These are phyloP conservation scores for Stagonosporopsis tanaceti DNA, from an alignment of 2,329 filamentous ascomycete genomes.

Conservation along the genomic window DNA sequence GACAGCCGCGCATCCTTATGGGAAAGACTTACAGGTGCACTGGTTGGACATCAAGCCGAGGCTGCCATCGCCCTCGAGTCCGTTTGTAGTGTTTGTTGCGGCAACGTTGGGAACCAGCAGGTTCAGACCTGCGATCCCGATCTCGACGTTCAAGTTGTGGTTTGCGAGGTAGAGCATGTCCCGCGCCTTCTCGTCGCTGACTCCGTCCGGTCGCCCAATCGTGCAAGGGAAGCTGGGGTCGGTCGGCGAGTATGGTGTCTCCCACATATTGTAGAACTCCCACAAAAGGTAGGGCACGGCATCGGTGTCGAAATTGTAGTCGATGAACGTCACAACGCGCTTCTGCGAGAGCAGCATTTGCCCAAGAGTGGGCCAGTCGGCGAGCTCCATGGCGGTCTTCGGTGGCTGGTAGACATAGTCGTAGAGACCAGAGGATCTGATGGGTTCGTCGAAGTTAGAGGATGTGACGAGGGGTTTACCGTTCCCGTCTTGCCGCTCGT, in stretches of 20 bases:
- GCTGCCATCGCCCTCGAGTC: conserved; percentile 42
- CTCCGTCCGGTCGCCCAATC: conserved; percentile 75
- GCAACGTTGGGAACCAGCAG: conserved; percentile 50
- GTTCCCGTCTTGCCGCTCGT: conserved; percentile 33
- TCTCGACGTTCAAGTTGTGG: conserved; percentile 86
- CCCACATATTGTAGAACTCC: conserved; percentile 90
- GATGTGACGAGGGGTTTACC: conserved; percentile 65
- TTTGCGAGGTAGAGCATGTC: conserved; percentile 84
- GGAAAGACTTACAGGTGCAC: conserved; percentile 42
- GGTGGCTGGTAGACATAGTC: conserved; percentile 79
- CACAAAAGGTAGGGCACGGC: conserved; percentile 85
- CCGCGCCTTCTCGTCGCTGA: conserved; percentile 60
- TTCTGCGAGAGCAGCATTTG: conserved; percentile 57
- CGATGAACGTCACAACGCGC: conserved; percentile 51
- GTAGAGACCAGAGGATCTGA: conserved; percentile 75
- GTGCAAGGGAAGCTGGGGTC: conserved; percentile 77
- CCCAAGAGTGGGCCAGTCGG: conserved; percentile 86
- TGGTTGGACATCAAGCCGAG: conserved; percentile 44
- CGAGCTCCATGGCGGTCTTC: conserved; percentile 74
- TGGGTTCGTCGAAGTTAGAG: conserved; percentile 69
- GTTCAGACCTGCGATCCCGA: conserved; percentile 51
- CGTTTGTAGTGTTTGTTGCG: conserved; percentile 47
- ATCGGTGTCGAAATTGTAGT: conserved; percentile 72
- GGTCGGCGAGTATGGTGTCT: conserved; percentile 84
- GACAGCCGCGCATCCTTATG: background rate